Conservation (phyloP, 192 early-diverging fungal genomes). For the Rhizophagus prolifer region DNA sequence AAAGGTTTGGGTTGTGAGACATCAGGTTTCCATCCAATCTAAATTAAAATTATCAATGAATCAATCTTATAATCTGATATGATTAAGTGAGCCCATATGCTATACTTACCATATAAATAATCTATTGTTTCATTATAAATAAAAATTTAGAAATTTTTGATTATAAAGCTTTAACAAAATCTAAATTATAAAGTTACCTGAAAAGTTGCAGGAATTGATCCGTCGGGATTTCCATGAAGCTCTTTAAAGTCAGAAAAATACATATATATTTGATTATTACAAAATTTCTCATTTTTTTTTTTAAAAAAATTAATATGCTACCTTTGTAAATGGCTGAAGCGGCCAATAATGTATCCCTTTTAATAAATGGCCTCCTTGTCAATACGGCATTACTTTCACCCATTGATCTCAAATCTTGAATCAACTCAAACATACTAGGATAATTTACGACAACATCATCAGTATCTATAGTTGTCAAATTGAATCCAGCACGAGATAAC, state of each 20-base stretch:
- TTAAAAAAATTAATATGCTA: slow-evolving; percentile 35
- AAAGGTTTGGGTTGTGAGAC: slow-evolving; percentile 80
- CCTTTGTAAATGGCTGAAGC: slow-evolving; percentile 86
- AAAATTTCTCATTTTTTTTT: too few relatives aligned
- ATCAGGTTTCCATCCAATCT: slow-evolving; percentile 96
- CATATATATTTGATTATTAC: background rate
- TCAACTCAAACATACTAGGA: slow-evolving; percentile 88
- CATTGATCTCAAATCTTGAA: slow-evolving; percentile 88
- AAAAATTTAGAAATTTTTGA: background rate
- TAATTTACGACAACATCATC: slow-evolving; percentile 91
- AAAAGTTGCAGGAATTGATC: slow-evolving; percentile 91
- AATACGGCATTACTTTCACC: slow-evolving; percentile 91
- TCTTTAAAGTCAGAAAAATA: slow-evolving; percentile 46
- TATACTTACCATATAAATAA: slow-evolving; percentile 29
- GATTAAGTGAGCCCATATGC: background rate
- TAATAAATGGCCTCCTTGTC: slow-evolving; percentile 63
- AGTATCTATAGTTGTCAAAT: slow-evolving; percentile 89
- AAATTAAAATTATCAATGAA: slow-evolving; percentile 40
- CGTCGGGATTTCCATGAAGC: slow-evolving; percentile 85
- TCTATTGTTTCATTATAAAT: slow-evolving; percentile 5
- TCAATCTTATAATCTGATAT: background rate
- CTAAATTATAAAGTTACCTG: slow-evolving; percentile 48
- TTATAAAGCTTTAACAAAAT: background rate
- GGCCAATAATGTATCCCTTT: slow-evolving; percentile 82
- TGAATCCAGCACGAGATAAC: slow-evolving; percentile 81